Evolutionary conservation across 2,329 filamentous ascomycete species (phyloP).

Genomic region (Teratosphaeriaceae sp.): DNA sequence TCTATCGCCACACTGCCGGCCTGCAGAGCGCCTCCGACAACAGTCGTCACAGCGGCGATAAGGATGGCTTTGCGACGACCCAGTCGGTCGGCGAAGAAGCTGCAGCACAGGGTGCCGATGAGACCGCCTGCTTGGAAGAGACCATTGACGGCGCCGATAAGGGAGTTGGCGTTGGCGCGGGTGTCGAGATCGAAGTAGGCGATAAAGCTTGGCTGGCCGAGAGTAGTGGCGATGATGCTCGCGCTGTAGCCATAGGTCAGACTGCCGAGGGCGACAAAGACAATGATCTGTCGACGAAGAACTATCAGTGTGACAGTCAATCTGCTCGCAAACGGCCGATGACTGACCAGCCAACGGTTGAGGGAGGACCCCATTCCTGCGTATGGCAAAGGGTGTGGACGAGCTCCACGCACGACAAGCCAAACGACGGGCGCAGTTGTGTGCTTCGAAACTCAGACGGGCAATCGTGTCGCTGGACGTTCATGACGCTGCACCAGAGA

Average conservation of each 20-base stretch:
- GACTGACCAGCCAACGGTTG: too few relatives aligned
- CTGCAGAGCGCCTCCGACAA: slow-evolving; percentile 9
- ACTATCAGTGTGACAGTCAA: too few relatives aligned
- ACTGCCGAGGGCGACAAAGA: slow-evolving; percentile 2
- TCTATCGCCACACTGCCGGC: slow-evolving; percentile 1
- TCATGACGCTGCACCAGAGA: too few relatives aligned
- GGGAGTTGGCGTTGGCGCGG: neutral
- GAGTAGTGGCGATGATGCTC: slow-evolving; percentile 3
- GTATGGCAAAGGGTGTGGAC: too few relatives aligned
- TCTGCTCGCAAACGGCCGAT: too few relatives aligned
- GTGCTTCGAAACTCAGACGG: too few relatives aligned
- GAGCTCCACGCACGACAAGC: too few relatives aligned
- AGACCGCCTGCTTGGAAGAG: slow-evolving; percentile 11
- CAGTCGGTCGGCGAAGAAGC: slow-evolving; percentile 7
- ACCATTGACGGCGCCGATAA: slow-evolving; percentile 7
- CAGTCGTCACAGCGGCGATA: slow-evolving; percentile 6
- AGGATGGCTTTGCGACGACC: slow-evolving; percentile 11
- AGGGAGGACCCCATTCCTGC: too few relatives aligned
- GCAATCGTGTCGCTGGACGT: too few relatives aligned
- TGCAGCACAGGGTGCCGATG: slow-evolving; percentile 7
- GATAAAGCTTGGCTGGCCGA: neutral
- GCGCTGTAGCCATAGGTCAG: slow-evolving; percentile 8
- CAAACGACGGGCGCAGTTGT: too few relatives aligned
- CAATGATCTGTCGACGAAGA: too few relatives aligned
- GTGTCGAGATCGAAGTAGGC: neutral